phyloP scores from a whole-genome alignment of 192 early-diverging fungal genomes.

The Ramicandelaber brevisporus region DNA sequence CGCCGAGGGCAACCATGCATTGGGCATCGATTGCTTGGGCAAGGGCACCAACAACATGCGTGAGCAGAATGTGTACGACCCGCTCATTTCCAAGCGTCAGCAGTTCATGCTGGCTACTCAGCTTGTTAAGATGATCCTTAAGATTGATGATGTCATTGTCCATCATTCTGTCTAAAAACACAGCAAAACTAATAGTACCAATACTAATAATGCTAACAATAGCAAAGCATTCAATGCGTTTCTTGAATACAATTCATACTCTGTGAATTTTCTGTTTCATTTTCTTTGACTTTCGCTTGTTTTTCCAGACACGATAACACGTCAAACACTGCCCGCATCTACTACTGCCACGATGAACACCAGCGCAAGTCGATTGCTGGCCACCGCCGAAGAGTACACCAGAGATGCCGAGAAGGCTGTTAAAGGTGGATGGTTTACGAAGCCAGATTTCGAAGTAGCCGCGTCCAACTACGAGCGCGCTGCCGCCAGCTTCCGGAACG shows the following conservation, averaged over 20 bases:
- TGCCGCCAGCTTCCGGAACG: slow-evolving; percentile 11
- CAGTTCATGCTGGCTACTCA: slow-evolving; percentile 95
- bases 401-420: slow-evolving; percentile 17
- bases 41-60: slow-evolving; percentile 91
- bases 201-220: neutral
- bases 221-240: neutral
- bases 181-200: neutral
- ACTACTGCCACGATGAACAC: too few relatives aligned
- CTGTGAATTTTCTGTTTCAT: too few relatives aligned
- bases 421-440: slow-evolving; percentile 15
- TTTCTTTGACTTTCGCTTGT: too few relatives aligned
- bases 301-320: too few relatives aligned
- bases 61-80: slow-evolving; percentile 95
- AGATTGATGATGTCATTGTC: slow-evolving; percentile 73
- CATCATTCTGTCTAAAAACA: slow-evolving; percentile 2
- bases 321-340: too few relatives aligned
- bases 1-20: slow-evolving; percentile 52
- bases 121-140: slow-evolving; percentile 97
- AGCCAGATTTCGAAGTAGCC: slow-evolving; percentile 15
- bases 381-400: slow-evolving; percentile 8
- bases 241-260: neutral
- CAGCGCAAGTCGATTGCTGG: too few relatives aligned
- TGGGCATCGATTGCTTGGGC: slow-evolving; percentile 92
- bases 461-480: slow-evolving; percentile 14
- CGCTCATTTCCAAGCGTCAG: slow-evolving; percentile 96